Base-by-base conservation (phyloP, 2,329 filamentous ascomycete genomes). In the Hypoxylon sp. region DNA sequence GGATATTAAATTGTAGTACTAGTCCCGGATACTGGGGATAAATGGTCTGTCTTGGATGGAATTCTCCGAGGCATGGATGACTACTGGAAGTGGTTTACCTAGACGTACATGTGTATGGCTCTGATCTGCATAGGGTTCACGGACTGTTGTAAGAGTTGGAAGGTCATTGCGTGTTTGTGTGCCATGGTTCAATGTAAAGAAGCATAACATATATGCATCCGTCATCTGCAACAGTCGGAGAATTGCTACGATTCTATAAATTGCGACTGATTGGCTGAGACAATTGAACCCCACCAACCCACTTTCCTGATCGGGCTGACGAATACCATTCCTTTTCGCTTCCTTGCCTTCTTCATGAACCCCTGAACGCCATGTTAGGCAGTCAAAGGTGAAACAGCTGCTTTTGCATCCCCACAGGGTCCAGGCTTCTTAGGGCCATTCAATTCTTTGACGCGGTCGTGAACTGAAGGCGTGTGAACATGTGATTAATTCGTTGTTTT, bases 251-350 rank as follows among this genome's bases (percentile, higher is more conserved):
- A 54, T 48, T 39, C 35, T 63, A n/a, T 26, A 24, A 1, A 37
- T 24, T 24, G 22, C 22, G n/a, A 59, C 33, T 52, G 54, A 67
- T 63, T 67, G 59, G 65, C 33, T 48, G 17, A 19, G 22, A 13
- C 17, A 26, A 37, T 31, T 29, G 22, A 10, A 46, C 26, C 51
- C 55, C 24, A 59, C 53, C 11, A 61, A 1, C 55, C 67, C 63
- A 67, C 67, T 70, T 67, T 59, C 67, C 63, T 42, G 59, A 60
- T 67, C n/a, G 1, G 35, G 54, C 48, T 24, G 37, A 26, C 29
- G 17, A 24, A 59, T 35, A 31, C 46, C 24, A 19, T 50, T 39
- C 22, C 42, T 46, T 24, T 42, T 57, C 14, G 39, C 39, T 33
- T 42, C 35, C 10, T 52, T 58, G 39, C 39, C 31, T 39, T 55